Percentiles rank a stretch among this genome's conserved stretches.
Evolutionary conservation across 169 alveolate genomes (phyloP).

Genomic region (Eimeria brunetti): DNA sequence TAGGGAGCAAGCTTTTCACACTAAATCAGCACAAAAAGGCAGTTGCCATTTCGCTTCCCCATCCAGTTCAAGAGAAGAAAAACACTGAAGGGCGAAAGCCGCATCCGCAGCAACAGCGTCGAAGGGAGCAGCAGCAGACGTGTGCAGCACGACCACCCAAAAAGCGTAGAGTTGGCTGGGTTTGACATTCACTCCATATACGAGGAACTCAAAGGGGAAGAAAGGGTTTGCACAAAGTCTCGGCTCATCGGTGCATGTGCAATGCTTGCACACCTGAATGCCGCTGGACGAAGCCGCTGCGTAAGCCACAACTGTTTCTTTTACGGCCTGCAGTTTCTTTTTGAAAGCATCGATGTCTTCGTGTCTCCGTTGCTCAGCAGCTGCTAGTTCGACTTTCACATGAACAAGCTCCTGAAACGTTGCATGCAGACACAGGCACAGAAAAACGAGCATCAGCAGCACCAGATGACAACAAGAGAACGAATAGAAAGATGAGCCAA

Average conservation of each 20-base stretch:
- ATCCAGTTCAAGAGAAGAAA: background rate
- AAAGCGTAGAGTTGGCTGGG: background rate
- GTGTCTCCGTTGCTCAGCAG: constrained; percentile 76
- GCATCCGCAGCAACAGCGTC: background rate
- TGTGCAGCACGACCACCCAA: background rate
- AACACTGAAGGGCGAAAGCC: background rate
- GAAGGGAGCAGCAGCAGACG: background rate
- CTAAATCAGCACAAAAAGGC: background rate
- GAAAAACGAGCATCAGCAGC: background rate
- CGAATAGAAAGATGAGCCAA: background rate
- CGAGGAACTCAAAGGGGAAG: background rate
- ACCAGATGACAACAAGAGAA: background rate
- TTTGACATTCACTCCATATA: background rate
- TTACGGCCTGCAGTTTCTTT: constrained; percentile 61
- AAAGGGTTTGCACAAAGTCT: background rate
- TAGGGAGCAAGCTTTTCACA: background rate
- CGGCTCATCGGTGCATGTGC: background rate
- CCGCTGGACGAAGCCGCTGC: constrained; percentile 65
- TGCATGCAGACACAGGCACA: background rate
- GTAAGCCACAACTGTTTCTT: constrained; percentile 75
- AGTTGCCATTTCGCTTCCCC: background rate
- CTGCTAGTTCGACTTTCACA: constrained; percentile 73
- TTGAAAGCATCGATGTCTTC: constrained; percentile 77
- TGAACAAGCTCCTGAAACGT: constrained; percentile 68
- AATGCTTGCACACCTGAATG: constrained; percentile 50